phyloP scores from a whole-genome alignment of 2,329 filamentous ascomycete genomes.

The Teratosphaeria pseudoeucalypti region DNA sequence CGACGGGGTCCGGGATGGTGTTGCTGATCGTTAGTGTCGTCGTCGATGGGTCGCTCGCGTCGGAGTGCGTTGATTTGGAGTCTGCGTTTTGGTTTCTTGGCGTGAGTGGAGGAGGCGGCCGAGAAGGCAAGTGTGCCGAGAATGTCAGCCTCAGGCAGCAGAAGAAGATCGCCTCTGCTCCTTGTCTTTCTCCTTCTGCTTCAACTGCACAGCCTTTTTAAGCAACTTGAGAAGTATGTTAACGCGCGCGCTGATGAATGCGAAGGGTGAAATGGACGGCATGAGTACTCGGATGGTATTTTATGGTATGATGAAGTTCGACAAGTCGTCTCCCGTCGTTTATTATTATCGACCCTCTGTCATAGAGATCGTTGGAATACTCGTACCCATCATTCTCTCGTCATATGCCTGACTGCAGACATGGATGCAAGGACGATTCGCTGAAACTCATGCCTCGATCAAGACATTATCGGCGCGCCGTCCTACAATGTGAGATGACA shows the following conservation, averaged over 20 bases:
- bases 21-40: conserved; percentile 5
- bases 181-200: not conserved
- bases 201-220: not conserved
- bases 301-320: not conserved
- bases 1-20: conserved; percentile 4
- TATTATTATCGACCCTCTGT: too few species aligned
- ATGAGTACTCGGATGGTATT: not conserved
- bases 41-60: conserved; percentile 4
- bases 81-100: not conserved
- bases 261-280: not conserved
- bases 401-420: not conserved
- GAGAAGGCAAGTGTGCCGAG: not conserved
- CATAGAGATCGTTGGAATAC: not conserved
- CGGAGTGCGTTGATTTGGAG: not conserved
- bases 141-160: not conserved
- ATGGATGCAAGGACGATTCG: not conserved
- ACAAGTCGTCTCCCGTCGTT: not conserved
- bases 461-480: too few species aligned
- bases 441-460: too few species aligned
- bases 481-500: too few species aligned
- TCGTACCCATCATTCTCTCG: not conserved
- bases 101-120: not conserved
- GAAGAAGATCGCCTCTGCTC: not conserved
- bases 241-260: not conserved
- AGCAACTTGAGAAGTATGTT: not conserved